Base-by-base conservation (phyloP, 2,329 filamentous ascomycete species). In the Pestalotiopsis sp. region DNA sequence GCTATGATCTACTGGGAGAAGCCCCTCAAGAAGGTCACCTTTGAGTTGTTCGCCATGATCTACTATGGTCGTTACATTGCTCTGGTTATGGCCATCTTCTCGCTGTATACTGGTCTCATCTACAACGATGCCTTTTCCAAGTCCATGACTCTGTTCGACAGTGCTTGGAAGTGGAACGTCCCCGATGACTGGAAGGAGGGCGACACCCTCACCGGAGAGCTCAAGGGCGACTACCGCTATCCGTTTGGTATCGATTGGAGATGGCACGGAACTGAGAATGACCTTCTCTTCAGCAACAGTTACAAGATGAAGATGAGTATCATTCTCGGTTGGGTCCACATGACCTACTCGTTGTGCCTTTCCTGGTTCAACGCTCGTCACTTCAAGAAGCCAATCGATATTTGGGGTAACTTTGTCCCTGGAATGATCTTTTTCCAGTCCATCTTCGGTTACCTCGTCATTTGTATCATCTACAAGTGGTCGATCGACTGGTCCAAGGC, bases 251-350 rank as follows among this genome's bases (percentile, higher is more conserved):
- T 99, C 69, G 96, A 99, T 78, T 97, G 91, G 90, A 92, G 91
- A 76, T 99, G 96, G 96, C 97, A 99, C 79, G 94, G 92, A 69
- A 92, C 94, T 13, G 95, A 98, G 75, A 99, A 99, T 76, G 92
- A 97, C 69, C 86, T 99, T 22, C 88, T 99, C 63, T 99, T 99
- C 83, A 92, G 89, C 79, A 99, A 99, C 91, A 97, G 93, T 81
- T 97, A 96, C 88, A 99, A 99, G 90, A 99, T 99, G 96, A 99
- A 99, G 86, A 92, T 99, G 82, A 97, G 93, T 84, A 98, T 99
- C 78, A 89, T 99, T 72, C 88, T 99, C 72, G 96, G 97, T 79
- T 99, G 97, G 96, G 89, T 89, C 68, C 94, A 98, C 83, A 99
- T 99, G 96, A 99, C 96, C 3, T 99, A 97, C 83, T 98, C 96